These are phyloP conservation scores for Vitis labrusca DNA, from an alignment of 164 flowering plant genomes.

Conservation along the genomic window DNA sequence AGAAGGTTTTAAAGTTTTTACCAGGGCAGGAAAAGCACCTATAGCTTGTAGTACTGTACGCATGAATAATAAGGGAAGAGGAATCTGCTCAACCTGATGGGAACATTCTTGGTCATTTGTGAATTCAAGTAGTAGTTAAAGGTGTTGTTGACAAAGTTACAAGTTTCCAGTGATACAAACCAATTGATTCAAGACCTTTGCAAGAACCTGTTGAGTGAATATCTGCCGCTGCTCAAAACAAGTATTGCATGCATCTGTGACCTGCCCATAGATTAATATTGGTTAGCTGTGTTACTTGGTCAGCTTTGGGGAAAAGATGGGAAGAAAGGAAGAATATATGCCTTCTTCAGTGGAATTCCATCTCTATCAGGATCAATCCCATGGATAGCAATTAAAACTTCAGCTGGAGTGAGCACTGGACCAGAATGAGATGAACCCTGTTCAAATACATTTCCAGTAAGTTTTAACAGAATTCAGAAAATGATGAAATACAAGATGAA, in stretches of 20 bases:
- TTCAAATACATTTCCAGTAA: slow-evolving; percentile 8
- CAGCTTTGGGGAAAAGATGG: neutral
- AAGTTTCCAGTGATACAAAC: slow-evolving; percentile 39
- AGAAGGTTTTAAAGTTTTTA: slow-evolving; percentile 26
- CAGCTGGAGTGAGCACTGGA: slow-evolving; percentile 79
- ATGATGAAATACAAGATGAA: neutral
- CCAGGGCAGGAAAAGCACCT: slow-evolving; percentile 93
- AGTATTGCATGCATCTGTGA: slow-evolving; percentile 98
- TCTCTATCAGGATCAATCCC: slow-evolving; percentile 94
- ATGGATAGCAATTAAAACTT: slow-evolving; percentile 91
- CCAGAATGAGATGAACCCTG: slow-evolving; percentile 75
- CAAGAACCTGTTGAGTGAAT: slow-evolving; percentile 94
- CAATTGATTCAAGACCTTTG: slow-evolving; percentile 92
- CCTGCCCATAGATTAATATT: slow-evolving; percentile 41
- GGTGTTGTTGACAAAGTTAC: neutral
- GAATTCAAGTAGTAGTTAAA: neutral
- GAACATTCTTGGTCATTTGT: slow-evolving; percentile 12
- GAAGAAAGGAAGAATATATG: slow-evolving; percentile 4
- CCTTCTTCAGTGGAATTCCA: slow-evolving; percentile 92
- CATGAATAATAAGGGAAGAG: slow-evolving; percentile 94
- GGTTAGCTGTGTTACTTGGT: slow-evolving; percentile 3
- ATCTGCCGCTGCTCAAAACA: slow-evolving; percentile 85
- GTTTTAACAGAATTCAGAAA: neutral
- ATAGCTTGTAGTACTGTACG: slow-evolving; percentile 94
- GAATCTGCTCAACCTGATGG: slow-evolving; percentile 94